Conservation (phyloP, 2,329 filamentous ascomycete species). For the Epichloe coenophiala region DNA sequence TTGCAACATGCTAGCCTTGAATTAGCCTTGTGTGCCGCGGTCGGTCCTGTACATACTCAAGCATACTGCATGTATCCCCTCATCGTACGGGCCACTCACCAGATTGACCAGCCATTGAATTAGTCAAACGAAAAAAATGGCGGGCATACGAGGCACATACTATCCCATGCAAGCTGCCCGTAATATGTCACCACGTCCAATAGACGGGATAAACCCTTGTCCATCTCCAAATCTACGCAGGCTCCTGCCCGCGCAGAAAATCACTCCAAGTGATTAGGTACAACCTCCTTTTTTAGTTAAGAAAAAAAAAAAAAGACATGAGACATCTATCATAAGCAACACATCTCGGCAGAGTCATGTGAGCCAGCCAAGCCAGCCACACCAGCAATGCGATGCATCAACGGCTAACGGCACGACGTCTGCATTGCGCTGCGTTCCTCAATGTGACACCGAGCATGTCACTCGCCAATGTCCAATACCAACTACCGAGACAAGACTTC, state of each 20-base stretch:
- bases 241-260: background rate
- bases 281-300: background rate
- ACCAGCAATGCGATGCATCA: background rate
- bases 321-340: background rate
- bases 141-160: background rate
- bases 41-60: slow-evolving; percentile 3
- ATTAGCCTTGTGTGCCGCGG: background rate
- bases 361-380: slow-evolving; percentile 1
- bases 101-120: background rate
- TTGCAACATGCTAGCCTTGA: background rate
- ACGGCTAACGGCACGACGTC: background rate
- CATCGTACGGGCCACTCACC: slow-evolving; percentile 2
- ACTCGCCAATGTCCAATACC: background rate
- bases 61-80: background rate
- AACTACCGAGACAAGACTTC: background rate
- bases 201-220: background rate
- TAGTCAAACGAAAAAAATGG: background rate
- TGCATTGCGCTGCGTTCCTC: background rate
- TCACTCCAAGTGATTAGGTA: background rate
- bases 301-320: background rate
- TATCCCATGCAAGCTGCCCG: background rate
- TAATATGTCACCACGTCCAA: background rate
- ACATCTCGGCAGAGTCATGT: slow-evolving; percentile 1
- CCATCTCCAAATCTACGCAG: background rate
- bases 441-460: background rate